Evolutionary conservation across 1,139 yeast genomes (phyloP).

Genomic region (Kurtzmaniella quercitrusa): DNA sequence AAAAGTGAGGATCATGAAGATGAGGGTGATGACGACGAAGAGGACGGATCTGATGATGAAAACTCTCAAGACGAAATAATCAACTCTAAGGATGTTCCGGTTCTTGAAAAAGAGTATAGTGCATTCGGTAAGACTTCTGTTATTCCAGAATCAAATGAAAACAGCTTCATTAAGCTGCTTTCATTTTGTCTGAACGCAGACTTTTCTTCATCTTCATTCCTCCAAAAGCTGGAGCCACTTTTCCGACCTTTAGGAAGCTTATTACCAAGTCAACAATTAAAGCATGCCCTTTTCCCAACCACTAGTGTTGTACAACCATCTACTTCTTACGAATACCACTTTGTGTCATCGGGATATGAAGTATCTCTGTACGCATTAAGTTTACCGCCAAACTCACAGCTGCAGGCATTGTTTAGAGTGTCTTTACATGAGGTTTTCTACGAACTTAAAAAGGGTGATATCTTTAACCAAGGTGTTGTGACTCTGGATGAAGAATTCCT

Average conservation of each 20-base stretch:
- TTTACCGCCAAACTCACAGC: slow-evolving; percentile 42
- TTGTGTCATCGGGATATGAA: slow-evolving; percentile 42
- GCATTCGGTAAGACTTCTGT: slow-evolving; percentile 27
- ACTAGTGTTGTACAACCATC: slow-evolving; percentile 22
- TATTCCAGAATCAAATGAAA: slow-evolving; percentile 19
- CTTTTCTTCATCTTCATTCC: slow-evolving; percentile 15
- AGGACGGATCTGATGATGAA: slow-evolving; percentile 9
- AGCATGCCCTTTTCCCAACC: slow-evolving; percentile 32
- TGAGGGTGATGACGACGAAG: slow-evolving; percentile 13
- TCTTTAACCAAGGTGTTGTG: slow-evolving; percentile 27
- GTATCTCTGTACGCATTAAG: slow-evolving; percentile 39
- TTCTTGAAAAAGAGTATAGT: slow-evolving; percentile 11
- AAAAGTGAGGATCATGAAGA: slow-evolving; percentile 14
- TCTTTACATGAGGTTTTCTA: slow-evolving; percentile 40
- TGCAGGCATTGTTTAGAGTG: slow-evolving; percentile 42
- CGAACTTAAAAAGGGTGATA: slow-evolving; percentile 30
- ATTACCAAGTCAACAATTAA: slow-evolving; percentile 24
- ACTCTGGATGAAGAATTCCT: slow-evolving; percentile 39
- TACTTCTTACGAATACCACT: slow-evolving; percentile 42
- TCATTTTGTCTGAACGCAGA: slow-evolving; percentile 17
- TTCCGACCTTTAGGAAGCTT: slow-evolving; percentile 8
- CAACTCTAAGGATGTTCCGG: slow-evolving; percentile 1
- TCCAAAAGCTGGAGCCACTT: slow-evolving; percentile 16
- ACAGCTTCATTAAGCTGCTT: slow-evolving; percentile 34
- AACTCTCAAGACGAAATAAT: slow-evolving; percentile 10